These are phyloP conservation scores for Knoxia roxburghii DNA, from an alignment of 257 asterid species.

Conservation along the genomic window DNA sequence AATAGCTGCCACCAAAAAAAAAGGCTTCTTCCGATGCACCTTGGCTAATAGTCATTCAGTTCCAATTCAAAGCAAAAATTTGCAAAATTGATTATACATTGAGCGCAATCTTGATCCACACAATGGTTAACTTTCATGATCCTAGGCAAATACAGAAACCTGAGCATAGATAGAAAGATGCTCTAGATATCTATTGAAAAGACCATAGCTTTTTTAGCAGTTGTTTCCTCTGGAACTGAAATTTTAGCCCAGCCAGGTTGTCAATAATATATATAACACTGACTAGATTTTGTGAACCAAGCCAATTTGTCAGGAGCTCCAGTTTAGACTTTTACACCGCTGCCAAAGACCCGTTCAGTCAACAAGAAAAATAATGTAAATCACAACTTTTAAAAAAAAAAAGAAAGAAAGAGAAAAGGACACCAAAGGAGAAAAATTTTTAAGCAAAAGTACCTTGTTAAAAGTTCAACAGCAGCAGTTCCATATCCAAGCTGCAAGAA, in stretches of 20 bases:
- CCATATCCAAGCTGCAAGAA: conserved; percentile 84
- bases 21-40: no score
- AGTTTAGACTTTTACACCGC: background rate
- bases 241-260: background rate
- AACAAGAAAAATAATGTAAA: background rate
- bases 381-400: background rate
- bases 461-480: conserved; percentile 75
- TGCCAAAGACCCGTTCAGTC: background rate
- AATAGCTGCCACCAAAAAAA: background rate
- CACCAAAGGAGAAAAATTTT: background rate
- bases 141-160: background rate
- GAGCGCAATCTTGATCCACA: background rate
- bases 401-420: background rate
- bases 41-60: background rate
- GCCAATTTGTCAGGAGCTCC: background rate
- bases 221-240: background rate
- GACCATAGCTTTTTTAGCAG: background rate
- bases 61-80: background rate
- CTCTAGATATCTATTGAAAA: background rate
- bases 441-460: conserved; percentile 48
- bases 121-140: background rate
- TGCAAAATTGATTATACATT: no score
- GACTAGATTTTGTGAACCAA: background rate
- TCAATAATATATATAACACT: background rate
- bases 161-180: background rate